A percentile compares a stretch with the other conserved stretches of the same genome.
These are phyloP conservation scores for Arthrobotrys musiformis DNA, from an alignment of 2,329 filamentous ascomycete genomes.

Conservation along the genomic window DNA sequence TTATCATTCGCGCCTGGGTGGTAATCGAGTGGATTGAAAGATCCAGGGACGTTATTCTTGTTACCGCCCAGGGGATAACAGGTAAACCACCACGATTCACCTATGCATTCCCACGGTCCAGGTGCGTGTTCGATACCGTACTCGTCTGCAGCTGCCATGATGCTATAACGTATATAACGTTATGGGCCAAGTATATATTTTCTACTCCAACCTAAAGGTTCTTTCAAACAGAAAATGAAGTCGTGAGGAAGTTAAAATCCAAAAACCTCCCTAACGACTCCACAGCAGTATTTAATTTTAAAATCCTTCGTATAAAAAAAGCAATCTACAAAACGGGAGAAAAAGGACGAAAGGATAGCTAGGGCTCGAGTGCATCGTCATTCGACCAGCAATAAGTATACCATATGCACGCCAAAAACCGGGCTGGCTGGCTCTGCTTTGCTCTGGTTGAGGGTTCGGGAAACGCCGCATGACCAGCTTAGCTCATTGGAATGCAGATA, in stretches of 20 bases:
- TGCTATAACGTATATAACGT: neutral
- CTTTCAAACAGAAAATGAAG: too few relatives aligned
- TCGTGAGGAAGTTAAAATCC: too few relatives aligned
- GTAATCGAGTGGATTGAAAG: constrained; percentile 36
- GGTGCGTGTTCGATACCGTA: constrained; percentile 33
- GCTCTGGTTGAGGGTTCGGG: neutral
- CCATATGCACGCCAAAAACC: constrained; percentile 9
- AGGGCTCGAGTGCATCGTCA: neutral
- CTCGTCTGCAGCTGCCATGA: constrained; percentile 13
- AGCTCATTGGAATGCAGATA: neutral
- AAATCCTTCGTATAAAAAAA: too few relatives aligned
- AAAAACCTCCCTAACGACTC: too few relatives aligned
- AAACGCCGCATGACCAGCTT: neutral
- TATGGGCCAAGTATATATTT: too few relatives aligned
- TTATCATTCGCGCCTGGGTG: constrained; percentile 30
- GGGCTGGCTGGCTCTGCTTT: neutral
- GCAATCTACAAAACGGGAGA: too few relatives aligned
- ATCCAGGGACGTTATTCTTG: constrained; percentile 4
- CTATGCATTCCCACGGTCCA: constrained; percentile 41
- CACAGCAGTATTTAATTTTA: too few relatives aligned
- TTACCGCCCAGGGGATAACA: constrained; percentile 37
- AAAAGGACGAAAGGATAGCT: too few relatives aligned
- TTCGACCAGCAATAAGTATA: neutral
- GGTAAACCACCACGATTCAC: constrained; percentile 50
- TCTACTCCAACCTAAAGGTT: neutral